Evolutionary conservation across 495 filamentous ascomycete genomes (phyloP).

Genomic region (Cenococcum geophilum): DNA sequence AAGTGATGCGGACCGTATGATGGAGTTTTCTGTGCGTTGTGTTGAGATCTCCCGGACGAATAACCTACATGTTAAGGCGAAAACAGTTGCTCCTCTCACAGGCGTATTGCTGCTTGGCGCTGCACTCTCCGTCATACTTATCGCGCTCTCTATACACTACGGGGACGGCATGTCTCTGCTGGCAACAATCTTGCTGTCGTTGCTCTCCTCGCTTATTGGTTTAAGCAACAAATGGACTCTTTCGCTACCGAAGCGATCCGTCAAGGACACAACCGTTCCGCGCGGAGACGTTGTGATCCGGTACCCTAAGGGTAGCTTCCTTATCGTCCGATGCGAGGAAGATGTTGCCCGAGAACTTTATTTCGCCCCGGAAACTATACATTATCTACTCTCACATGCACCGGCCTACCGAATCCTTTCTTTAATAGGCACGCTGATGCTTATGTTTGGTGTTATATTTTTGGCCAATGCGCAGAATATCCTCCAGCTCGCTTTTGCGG

Average conservation of each 20-base stretch:
- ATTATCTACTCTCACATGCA: conserved; percentile 36
- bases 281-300: conserved; percentile 39
- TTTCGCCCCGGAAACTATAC: conserved; percentile 42
- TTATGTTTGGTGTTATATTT: conserved; percentile 46
- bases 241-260: conserved; percentile 28
- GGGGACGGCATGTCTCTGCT: conserved; percentile 43
- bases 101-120: conserved; percentile 38
- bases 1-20: conserved; percentile 32
- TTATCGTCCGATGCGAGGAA: conserved; percentile 39
- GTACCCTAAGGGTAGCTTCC: conserved; percentile 39
- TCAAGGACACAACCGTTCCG: conserved; percentile 14
- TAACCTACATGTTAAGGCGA: conserved; percentile 29
- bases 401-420: conserved; percentile 40
- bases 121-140: conserved; percentile 36
- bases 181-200: conserved; percentile 41
- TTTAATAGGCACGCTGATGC: conserved; percentile 42
- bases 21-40: conserved; percentile 39
- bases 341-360: conserved; percentile 40
- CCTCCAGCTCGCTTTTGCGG: conserved; percentile 42
- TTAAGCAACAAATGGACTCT: conserved; percentile 42
- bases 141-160: conserved; percentile 36
- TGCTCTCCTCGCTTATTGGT: conserved; percentile 44
- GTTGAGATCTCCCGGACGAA: conserved; percentile 37
- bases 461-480: conserved; percentile 41
- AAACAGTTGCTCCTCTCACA: conserved; percentile 38